phyloP scores from a whole-genome alignment of 1,284 basidiomycete genomes.

The Peniophora sp. region DNA sequence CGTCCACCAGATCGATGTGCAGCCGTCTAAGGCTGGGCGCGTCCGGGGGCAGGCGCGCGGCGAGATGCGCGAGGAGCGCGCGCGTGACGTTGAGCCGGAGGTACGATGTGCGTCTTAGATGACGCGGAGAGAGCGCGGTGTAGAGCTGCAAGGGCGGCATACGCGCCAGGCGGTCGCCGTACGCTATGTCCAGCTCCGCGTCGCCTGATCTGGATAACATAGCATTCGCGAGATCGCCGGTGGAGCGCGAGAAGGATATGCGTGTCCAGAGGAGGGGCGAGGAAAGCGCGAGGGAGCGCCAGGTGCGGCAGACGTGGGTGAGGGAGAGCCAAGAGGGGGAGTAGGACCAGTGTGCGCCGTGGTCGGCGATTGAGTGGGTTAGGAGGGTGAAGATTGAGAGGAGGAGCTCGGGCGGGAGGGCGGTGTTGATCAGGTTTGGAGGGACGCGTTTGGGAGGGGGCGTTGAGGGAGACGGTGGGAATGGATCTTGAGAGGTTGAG shows the following conservation, averaged over 20 bases:
- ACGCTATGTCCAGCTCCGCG: background rate
- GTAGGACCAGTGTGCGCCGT: background rate
- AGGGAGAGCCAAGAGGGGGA: background rate
- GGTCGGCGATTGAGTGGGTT: background rate
- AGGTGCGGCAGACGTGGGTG: background rate
- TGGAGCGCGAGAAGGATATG: background rate
- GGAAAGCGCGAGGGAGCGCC: background rate
- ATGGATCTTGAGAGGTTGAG: too few species aligned
- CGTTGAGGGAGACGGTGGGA: too few species aligned
- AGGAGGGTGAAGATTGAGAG: background rate
- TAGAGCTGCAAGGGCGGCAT: background rate
- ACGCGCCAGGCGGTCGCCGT: background rate
- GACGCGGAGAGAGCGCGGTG: background rate
- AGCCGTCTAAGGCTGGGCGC: too few species aligned
- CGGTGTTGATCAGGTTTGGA: background rate
- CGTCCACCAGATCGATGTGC: too few species aligned
- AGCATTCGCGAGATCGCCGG: background rate
- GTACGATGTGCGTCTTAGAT: too few species aligned
- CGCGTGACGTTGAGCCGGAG: too few species aligned
- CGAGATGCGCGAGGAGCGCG: too few species aligned
- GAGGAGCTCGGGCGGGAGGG: background rate
- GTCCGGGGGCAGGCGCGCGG: too few species aligned
- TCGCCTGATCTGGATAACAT: background rate
- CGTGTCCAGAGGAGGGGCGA: background rate
- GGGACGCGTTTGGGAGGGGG: too few species aligned